A percentile compares a stretch with the other conserved stretches of the same genome.
Evolutionary conservation across 2,329 filamentous ascomycete genomes (phyloP).

Genomic region (Botrytis paeoniae): DNA sequence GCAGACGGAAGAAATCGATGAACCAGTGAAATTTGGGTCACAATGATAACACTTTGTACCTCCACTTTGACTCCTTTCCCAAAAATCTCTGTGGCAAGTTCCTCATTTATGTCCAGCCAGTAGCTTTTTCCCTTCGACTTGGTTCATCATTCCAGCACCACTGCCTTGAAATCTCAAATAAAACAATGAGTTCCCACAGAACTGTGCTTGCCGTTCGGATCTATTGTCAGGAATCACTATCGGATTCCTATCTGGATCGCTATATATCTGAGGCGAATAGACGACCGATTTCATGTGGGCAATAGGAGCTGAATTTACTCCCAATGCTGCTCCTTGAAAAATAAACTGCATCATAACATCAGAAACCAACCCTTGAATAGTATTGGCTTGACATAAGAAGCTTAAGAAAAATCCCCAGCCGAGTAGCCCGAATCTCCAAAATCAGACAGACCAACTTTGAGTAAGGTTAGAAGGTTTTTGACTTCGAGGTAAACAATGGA

Average conservation of each 20-base stretch:
- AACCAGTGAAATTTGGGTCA: not conserved
- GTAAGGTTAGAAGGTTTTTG: not conserved
- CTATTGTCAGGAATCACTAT: not conserved
- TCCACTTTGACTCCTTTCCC: not conserved
- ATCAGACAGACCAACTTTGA: not conserved
- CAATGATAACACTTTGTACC: not conserved
- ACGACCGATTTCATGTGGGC: not conserved
- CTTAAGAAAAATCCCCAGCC: not conserved
- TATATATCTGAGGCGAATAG: not conserved
- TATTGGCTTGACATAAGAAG: not conserved
- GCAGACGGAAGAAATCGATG: not conserved
- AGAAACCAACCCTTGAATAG: not conserved
- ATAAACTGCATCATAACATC: not conserved
- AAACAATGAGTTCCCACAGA: not conserved
- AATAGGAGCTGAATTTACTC: not conserved
- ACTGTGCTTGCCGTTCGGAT: not conserved
- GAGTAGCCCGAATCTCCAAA: not conserved
- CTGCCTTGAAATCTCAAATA: not conserved
- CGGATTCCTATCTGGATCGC: not conserved
- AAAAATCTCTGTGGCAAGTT: not conserved
- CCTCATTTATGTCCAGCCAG: not conserved
- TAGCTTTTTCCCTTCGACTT: not conserved
- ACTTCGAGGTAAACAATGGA: not conserved
- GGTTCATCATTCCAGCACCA: not conserved
- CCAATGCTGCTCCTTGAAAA: not conserved